Percentiles rank a stretch among this genome's conserved stretches.
Evolutionary conservation across 1,284 basidiomycete species (phyloP).

Genomic region (Malassezia pachydermatis): DNA sequence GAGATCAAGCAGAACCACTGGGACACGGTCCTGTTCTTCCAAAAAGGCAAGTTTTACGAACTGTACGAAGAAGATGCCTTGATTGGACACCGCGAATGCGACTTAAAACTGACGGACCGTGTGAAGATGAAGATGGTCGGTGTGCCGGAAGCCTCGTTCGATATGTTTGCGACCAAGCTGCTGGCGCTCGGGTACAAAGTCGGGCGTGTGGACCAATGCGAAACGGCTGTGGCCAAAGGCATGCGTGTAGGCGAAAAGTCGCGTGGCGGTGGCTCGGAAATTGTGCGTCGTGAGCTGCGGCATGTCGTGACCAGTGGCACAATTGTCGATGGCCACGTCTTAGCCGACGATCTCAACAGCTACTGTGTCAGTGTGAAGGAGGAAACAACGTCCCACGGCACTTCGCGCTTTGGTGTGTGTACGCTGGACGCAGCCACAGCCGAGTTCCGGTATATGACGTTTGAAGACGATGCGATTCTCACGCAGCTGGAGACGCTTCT

Average conservation of each 20-base stretch:
- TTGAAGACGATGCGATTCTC: constrained; percentile 82
- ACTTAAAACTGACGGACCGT: constrained; percentile 59
- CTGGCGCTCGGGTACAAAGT: constrained; percentile 70
- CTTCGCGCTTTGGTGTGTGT: constrained; percentile 66
- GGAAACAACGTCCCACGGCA: not conserved
- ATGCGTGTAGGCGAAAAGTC: constrained; percentile 54
- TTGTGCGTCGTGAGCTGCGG: constrained; percentile 63
- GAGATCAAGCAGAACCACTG: constrained; percentile 44
- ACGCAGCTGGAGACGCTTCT: constrained; percentile 89
- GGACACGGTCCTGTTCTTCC: constrained; percentile 78
- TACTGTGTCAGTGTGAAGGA: constrained; percentile 86
- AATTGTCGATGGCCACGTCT: constrained; percentile 76
- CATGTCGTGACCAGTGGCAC: constrained; percentile 96
- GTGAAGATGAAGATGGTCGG: constrained; percentile 97
- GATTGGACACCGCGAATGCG: constrained; percentile 48
- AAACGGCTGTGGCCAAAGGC: constrained; percentile 66
- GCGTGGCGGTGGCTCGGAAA: constrained; percentile 51
- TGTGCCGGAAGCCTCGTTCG: constrained; percentile 87
- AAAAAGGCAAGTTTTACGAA: constrained; percentile 61
- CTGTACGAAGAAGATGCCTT: constrained; percentile 48
- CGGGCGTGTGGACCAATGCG: constrained; percentile 89
- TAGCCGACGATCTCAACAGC: constrained; percentile 85
- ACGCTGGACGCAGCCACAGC: constrained; percentile 93
- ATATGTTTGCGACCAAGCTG: constrained; percentile 53
- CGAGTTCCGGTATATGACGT: constrained; percentile 80